A percentile compares a stretch with the other conserved stretches of the same genome.
phyloP scores from a whole-genome alignment of 305 asterid genomes.

The Striga hermonthica region DNA sequence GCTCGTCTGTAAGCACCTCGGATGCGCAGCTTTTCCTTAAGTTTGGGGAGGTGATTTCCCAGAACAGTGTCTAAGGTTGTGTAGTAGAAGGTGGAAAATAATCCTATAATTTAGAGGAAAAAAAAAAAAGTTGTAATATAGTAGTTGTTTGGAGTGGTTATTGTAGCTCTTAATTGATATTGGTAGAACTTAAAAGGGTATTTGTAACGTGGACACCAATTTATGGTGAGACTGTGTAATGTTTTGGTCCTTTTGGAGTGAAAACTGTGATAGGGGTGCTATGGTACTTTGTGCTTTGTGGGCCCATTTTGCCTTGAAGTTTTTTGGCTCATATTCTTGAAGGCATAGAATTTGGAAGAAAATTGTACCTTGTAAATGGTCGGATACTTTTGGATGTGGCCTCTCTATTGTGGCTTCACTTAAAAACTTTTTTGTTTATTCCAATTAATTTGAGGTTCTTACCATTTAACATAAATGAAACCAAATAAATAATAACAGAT shows the following conservation, averaged over 20 bases:
- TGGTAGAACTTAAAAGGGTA: not conserved
- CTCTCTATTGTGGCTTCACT: no score
- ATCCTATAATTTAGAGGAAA: not conserved
- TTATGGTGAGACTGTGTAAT: not conserved
- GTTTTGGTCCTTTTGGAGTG: not conserved
- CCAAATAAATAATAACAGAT: no score
- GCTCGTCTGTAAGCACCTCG: constrained; percentile 84
- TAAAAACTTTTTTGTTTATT: no score
- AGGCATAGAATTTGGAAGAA: no score
- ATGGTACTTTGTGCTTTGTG: not conserved
- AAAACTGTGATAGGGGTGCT: not conserved
- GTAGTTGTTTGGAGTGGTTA: not conserved
- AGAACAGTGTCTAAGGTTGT: constrained; percentile 34
- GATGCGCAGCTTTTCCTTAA: constrained; percentile 63
- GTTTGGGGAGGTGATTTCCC: constrained; percentile 45
- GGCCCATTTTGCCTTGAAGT: no score
- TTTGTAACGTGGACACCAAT: not conserved
- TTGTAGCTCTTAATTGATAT: constrained; percentile 1
- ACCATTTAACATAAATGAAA: no score
- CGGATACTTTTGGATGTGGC: no score
- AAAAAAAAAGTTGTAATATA: not conserved
- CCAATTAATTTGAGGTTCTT: no score
- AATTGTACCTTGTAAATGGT: no score
- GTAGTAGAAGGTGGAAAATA: not conserved
- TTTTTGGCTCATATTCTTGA: no score